Conservation (phyloP, 2,329 filamentous ascomycete genomes). For the Hymenoscyphus fraxineus region DNA sequence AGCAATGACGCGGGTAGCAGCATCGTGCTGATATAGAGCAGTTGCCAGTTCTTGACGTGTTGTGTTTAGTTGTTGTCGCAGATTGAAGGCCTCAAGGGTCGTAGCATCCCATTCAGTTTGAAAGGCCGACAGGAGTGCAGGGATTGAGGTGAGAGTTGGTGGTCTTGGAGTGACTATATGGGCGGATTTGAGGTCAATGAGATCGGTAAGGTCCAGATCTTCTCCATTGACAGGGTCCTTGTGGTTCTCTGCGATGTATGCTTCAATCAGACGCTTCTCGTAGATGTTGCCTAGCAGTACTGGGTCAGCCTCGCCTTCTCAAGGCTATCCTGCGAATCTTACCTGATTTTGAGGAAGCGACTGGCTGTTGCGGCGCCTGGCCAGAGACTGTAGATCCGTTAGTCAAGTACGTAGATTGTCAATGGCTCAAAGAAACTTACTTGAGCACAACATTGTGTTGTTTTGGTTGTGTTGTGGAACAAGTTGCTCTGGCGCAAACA, state of each 20-base stretch:
- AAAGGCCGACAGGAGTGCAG: constrained; percentile 87
- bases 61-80: constrained; percentile 84
- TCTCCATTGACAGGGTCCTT: constrained; percentile 90
- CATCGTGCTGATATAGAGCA: constrained; percentile 94
- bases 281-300: constrained; percentile 70
- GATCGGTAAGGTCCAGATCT: constrained; percentile 76
- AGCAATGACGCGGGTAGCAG: constrained; percentile 91
- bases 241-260: constrained; percentile 88
- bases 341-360: constrained; percentile 94
- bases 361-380: constrained; percentile 90
- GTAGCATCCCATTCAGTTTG: constrained; percentile 98
- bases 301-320: constrained; percentile 20
- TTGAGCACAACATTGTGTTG: constrained; percentile 60
- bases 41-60: constrained; percentile 91
- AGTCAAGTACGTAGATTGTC: constrained; percentile 24
- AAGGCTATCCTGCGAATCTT: constrained; percentile 37
- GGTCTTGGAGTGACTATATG: constrained; percentile 84
- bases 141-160: constrained; percentile 92
- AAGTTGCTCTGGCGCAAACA: constrained; percentile 26
- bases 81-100: constrained; percentile 84
- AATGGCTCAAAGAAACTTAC: constrained; percentile 43
- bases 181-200: constrained; percentile 80
- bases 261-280: constrained; percentile 91
- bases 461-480: constrained; percentile 18
- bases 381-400: constrained; percentile 68